Conservation (phyloP, 139 green algal species). For the Eudorina sp. region DNA sequence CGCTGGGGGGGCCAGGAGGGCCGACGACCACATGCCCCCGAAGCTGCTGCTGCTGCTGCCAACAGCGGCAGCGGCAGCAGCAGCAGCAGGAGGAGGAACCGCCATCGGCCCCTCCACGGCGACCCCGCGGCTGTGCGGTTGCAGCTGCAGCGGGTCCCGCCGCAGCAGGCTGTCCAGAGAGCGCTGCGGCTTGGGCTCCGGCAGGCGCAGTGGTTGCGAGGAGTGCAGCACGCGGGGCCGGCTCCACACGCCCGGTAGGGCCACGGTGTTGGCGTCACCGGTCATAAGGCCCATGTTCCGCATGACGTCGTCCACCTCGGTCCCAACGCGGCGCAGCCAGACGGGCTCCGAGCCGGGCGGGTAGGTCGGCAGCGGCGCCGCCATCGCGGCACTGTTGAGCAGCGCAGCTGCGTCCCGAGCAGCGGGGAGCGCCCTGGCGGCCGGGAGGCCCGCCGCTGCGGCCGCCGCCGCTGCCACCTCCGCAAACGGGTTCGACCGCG, state of each 20-base stretch:
- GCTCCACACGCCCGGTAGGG: not conserved
- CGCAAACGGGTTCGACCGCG: not conserved
- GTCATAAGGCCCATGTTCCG: not conserved
- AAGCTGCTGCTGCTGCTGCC: too few species aligned
- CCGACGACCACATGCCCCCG: too few species aligned
- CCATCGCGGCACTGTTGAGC: not conserved
- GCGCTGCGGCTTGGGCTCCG: not conserved
- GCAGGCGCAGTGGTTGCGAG: not conserved
- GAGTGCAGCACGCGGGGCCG: not conserved
- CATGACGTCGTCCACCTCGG: not conserved
- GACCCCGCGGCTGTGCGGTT: too few species aligned
- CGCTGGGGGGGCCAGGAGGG: too few species aligned
- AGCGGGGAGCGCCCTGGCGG: not conserved
- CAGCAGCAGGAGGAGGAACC: too few species aligned
- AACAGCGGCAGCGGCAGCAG: too few species aligned
- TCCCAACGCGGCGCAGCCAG: not conserved
- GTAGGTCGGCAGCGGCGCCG: not conserved
- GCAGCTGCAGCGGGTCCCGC: not conserved
- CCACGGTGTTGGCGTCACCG: not conserved
- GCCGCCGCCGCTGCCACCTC: not conserved
- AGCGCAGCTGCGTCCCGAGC: slow-evolving; percentile 4
- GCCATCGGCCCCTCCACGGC: too few species aligned
- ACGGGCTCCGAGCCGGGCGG: not conserved
- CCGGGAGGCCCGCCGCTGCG: not conserved
- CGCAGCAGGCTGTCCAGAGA: not conserved